Conservation (phyloP, 2,329 filamentous ascomycete species). For the Trichoderma sp. region DNA sequence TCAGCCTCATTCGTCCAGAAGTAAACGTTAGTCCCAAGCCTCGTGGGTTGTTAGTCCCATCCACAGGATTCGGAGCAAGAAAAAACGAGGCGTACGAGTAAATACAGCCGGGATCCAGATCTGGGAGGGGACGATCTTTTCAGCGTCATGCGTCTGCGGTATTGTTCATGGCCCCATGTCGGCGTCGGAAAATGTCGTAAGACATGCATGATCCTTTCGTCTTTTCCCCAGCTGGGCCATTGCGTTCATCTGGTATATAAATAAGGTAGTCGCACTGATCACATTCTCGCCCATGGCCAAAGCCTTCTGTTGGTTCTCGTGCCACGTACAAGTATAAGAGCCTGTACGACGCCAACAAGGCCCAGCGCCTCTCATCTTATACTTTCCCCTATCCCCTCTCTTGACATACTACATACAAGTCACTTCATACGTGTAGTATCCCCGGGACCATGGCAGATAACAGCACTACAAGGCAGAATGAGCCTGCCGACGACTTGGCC, state of each 20-base stretch:
- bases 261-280: constrained; percentile 7
- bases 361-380: not conserved
- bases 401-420: not conserved
- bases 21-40: not conserved
- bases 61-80: not conserved
- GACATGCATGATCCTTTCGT: not conserved
- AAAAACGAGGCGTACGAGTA: not conserved
- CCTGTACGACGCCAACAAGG: not conserved
- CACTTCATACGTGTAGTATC: not conserved
- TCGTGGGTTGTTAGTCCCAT: not conserved
- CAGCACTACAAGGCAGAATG: constrained; percentile 28
- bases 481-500: constrained; percentile 64
- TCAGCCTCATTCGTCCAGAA: not conserved
- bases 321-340: not conserved
- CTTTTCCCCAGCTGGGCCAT: not conserved
- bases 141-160: not conserved
- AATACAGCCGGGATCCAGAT: not conserved
- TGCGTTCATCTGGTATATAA: not conserved
- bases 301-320: not conserved
- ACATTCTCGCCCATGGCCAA: not conserved
- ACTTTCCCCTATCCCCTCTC: not conserved
- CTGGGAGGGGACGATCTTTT: not conserved
- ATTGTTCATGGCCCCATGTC: constrained; percentile 1
- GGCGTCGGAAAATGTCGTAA: constrained; percentile 18
- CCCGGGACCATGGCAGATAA: not conserved